These are phyloP conservation scores for Leptomonas pyrrhocoris DNA, from an alignment of 208 protist genomes.

Conservation along the genomic window DNA sequence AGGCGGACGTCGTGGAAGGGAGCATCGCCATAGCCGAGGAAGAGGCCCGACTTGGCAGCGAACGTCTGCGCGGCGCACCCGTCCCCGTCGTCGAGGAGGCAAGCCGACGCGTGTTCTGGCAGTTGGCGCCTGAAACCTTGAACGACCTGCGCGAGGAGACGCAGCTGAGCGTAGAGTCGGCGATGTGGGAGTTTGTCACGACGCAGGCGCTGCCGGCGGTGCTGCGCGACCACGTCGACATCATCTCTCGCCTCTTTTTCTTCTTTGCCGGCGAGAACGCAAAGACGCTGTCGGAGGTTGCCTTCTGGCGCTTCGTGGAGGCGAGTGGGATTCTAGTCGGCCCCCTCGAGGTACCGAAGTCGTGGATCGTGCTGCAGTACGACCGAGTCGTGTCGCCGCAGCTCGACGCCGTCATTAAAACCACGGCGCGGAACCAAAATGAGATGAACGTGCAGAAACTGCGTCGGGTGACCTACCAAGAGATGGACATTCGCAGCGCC, in stretches of 20 bases:
- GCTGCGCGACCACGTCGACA: slow-evolving; percentile 49
- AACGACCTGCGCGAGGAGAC: slow-evolving; percentile 47
- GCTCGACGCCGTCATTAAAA: slow-evolving; percentile 47
- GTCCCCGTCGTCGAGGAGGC: slow-evolving; percentile 49
- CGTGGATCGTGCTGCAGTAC: slow-evolving; percentile 55
- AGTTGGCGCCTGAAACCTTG: slow-evolving; percentile 45
- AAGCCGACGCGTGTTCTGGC: slow-evolving; percentile 46
- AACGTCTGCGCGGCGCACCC: slow-evolving; percentile 48
- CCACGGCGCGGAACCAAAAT: slow-evolving; percentile 44
- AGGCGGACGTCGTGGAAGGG: slow-evolving; percentile 11
- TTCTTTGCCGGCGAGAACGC: slow-evolving; percentile 66
- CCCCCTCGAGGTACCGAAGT: slow-evolving; percentile 35
- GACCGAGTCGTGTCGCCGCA: slow-evolving; percentile 81
- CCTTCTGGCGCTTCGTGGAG: slow-evolving; percentile 85
- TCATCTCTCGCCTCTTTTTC: slow-evolving; percentile 67
- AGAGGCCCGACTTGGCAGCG: slow-evolving; percentile 42
- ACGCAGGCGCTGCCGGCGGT: slow-evolving; percentile 38
- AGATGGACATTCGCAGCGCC: slow-evolving; percentile 79
- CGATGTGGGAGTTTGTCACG: slow-evolving; percentile 49
- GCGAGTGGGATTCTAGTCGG: slow-evolving; percentile 22
- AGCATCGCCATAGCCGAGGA: slow-evolving; percentile 16
- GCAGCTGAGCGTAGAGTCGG: slow-evolving; percentile 27
- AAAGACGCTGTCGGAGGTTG: slow-evolving; percentile 62
- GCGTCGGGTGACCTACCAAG: slow-evolving; percentile 55
- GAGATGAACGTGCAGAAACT: slow-evolving; percentile 52